These are phyloP conservation scores for Macrolepiota dolichaula DNA, from an alignment of 768 basidiomycete species.

Conservation along the genomic window DNA sequence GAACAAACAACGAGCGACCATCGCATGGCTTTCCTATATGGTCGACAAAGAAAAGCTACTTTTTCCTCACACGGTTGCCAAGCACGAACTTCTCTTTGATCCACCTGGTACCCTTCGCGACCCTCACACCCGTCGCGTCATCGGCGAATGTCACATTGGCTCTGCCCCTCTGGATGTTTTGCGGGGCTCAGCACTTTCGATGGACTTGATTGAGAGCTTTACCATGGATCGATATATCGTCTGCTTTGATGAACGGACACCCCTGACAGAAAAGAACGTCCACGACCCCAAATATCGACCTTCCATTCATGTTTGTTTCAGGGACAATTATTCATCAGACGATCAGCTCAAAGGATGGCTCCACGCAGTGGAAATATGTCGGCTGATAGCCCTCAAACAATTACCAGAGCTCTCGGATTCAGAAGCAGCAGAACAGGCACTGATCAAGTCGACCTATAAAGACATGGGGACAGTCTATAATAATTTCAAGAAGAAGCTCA, in stretches of 20 bases:
- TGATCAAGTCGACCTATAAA: not conserved
- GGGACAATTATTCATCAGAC: constrained; percentile 39
- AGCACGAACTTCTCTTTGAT: constrained; percentile 24
- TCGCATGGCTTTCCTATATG: constrained; percentile 46
- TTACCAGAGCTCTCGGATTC: not conserved
- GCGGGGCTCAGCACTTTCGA: constrained; percentile 20
- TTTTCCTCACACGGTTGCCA: constrained; percentile 7
- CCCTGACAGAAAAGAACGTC: not conserved
- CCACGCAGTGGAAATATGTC: constrained; percentile 25
- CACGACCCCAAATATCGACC: constrained; percentile 14
- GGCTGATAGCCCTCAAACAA: not conserved
- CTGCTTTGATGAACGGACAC: constrained; percentile 38
- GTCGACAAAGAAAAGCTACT: not conserved
- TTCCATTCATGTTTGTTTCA: constrained; percentile 45
- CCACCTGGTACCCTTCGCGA: constrained; percentile 36
- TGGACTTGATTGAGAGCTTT: constrained; percentile 28
- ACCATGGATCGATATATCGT: constrained; percentile 51
- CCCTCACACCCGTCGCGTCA: constrained; percentile 22
- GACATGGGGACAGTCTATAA: not conserved
- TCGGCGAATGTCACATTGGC: constrained; percentile 51
- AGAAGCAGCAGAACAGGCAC: not conserved
- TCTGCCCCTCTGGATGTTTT: constrained; percentile 37
- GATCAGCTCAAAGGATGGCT: constrained; percentile 61
- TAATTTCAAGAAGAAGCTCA: not conserved
- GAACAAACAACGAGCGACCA: constrained; percentile 54